Conservation (phyloP, 768 basidiomycete species). For the Lentinula lateritia region DNA sequence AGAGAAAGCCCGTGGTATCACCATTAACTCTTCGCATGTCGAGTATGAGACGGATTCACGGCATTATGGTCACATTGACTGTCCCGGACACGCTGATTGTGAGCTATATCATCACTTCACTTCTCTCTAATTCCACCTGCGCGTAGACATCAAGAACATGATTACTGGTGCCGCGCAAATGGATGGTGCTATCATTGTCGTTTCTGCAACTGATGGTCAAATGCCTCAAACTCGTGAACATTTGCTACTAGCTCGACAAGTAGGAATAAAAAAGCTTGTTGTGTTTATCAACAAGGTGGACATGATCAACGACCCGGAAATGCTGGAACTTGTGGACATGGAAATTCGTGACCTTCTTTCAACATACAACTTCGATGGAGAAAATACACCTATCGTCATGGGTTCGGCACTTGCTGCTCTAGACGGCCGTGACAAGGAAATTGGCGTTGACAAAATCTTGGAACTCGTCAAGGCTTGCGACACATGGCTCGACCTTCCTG, state of each 20-base stretch:
- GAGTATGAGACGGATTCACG: slow-evolving; percentile 90
- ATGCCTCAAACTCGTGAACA: slow-evolving; percentile 99
- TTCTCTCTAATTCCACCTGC: slow-evolving; percentile 4
- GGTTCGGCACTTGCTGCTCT: slow-evolving; percentile 95
- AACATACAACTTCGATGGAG: slow-evolving; percentile 94
- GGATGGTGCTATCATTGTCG: slow-evolving; percentile 94
- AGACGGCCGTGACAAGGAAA: slow-evolving; percentile 76
- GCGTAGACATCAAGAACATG: slow-evolving; percentile 92
- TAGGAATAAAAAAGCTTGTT: slow-evolving; percentile 94
- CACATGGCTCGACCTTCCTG: slow-evolving; percentile 89
- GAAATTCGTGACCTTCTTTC: slow-evolving; percentile 96
- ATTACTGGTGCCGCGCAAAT: slow-evolving; percentile 98
- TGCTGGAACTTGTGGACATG: slow-evolving; percentile 99
- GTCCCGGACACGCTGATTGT: slow-evolving; percentile 96
- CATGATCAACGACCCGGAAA: slow-evolving; percentile 92
- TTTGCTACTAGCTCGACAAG: slow-evolving; percentile 93
- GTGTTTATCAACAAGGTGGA: slow-evolving; percentile 99
- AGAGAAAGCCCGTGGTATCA: slow-evolving; percentile 99
- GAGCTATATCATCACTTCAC: slow-evolving; percentile 20
- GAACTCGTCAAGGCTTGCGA: slow-evolving; percentile 87
- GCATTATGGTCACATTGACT: slow-evolving; percentile 98
- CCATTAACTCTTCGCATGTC: slow-evolving; percentile 97
- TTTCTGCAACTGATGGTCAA: slow-evolving; percentile 97
- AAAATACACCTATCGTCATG: slow-evolving; percentile 96
- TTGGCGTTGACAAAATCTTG: slow-evolving; percentile 74